Conservation (phyloP, 179 eudicot species). For the Patellifolia procumbens region DNA sequence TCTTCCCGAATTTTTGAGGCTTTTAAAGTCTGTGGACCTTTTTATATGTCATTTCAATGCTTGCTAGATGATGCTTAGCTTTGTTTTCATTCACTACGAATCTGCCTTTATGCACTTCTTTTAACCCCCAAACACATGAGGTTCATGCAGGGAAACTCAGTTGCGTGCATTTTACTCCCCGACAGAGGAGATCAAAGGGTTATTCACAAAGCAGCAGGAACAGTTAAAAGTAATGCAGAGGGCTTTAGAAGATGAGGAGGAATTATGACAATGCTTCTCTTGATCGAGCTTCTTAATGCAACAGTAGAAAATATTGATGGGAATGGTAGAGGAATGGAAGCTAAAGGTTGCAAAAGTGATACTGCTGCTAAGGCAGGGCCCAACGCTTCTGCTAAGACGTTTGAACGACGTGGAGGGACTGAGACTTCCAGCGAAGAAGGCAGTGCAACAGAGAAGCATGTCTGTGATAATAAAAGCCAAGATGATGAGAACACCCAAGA, state of each 20-base stretch:
- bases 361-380: conserved; percentile 36
- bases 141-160: conserved; percentile 75
- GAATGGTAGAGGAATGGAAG: conserved; percentile 34
- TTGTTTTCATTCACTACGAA: not conserved
- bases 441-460: conserved; percentile 90
- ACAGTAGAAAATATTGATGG: conserved; percentile 29
- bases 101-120: not conserved
- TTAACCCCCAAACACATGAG: conserved; percentile 20
- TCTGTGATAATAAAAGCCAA: conserved; percentile 63
- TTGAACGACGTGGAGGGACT: conserved; percentile 32
- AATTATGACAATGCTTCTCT: conserved; percentile 67
- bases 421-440: conserved; percentile 63
- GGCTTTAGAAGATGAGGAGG: conserved; percentile 89
- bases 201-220: conserved; percentile 91
- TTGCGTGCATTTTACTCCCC: conserved; percentile 95
- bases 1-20: not conserved
- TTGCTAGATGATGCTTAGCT: not conserved
- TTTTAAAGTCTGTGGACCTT: not conserved
- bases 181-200: conserved; percentile 75
- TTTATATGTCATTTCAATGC: not conserved
- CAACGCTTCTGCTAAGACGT: conserved; percentile 37
- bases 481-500: conserved; percentile 79
- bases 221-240: conserved; percentile 94
- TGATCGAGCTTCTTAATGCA: conserved; percentile 47
- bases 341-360: conserved; percentile 35